Evolutionary conservation across 495 filamentous ascomycete species (phyloP).

Genomic region (Geopyxis carbonaria): DNA sequence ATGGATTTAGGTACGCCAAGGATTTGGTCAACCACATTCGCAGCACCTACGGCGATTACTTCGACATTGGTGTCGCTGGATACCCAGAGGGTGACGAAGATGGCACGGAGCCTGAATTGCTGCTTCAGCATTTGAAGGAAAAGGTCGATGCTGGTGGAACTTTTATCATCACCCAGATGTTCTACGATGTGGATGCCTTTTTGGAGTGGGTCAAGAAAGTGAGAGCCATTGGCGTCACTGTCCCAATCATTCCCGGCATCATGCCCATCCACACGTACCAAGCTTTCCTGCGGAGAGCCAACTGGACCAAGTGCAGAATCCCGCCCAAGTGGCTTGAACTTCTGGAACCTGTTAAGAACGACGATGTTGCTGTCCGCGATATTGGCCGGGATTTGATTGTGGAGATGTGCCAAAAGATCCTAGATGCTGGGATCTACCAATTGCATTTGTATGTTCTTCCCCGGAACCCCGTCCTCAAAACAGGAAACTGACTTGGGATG

Average conservation of each 20-base stretch:
- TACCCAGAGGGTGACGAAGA: slow-evolving; percentile 96
- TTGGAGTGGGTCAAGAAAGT: slow-evolving; percentile 74
- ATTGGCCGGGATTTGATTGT: slow-evolving; percentile 81
- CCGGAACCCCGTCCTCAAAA: neutral
- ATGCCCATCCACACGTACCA: slow-evolving; percentile 97
- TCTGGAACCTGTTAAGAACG: slow-evolving; percentile 87
- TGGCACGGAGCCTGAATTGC: slow-evolving; percentile 60
- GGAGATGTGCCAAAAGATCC: slow-evolving; percentile 71
- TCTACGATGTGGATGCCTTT: slow-evolving; percentile 94
- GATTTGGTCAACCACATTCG: slow-evolving; percentile 91
- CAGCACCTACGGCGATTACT: slow-evolving; percentile 77
- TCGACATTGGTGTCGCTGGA: slow-evolving; percentile 93
- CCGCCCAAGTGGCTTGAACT: slow-evolving; percentile 64
- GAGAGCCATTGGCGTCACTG: slow-evolving; percentile 62
- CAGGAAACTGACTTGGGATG: slow-evolving; percentile 7
- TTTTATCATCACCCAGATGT: slow-evolving; percentile 98
- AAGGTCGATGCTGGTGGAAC: slow-evolving; percentile 90
- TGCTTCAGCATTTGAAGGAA: slow-evolving; percentile 90
- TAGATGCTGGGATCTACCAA: slow-evolving; percentile 66
- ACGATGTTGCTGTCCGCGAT: slow-evolving; percentile 81
- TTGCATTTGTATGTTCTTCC: slow-evolving; percentile 58
- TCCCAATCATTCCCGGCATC: slow-evolving; percentile 92
- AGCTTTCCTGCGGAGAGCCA: slow-evolving; percentile 73
- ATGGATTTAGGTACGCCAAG: slow-evolving; percentile 78
- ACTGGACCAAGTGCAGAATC: slow-evolving; percentile 70